A percentile compares a stretch with the other conserved stretches of the same genome.
Evolutionary conservation across 306 rosid species (phyloP).

Genomic region (Cicer yamashitae): DNA sequence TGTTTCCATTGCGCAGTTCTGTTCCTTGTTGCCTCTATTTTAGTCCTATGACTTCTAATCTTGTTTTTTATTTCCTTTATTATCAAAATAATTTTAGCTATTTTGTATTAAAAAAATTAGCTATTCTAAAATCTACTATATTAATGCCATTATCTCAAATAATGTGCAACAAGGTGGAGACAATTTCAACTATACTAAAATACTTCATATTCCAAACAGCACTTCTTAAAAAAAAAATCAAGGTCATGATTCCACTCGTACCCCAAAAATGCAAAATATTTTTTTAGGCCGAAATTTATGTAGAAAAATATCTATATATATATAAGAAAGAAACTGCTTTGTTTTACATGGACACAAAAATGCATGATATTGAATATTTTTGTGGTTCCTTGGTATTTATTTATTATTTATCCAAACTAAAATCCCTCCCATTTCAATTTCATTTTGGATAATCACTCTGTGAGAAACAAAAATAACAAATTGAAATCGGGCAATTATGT

Average conservation of each 20-base stretch:
- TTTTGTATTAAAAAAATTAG: neutral
- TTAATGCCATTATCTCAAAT: neutral
- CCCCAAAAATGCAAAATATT: neutral
- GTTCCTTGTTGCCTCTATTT: neutral
- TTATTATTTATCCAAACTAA: neutral
- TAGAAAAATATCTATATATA: neutral
- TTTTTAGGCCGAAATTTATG: neutral
- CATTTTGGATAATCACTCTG: conserved; percentile 6
- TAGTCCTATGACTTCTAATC: neutral
- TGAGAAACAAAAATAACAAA: conserved; percentile 5
- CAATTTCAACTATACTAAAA: too few species aligned
- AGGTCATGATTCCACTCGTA: too few species aligned
- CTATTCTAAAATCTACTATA: too few species aligned
- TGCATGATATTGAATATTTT: neutral
- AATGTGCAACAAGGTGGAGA: too few species aligned
- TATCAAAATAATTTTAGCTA: neutral
- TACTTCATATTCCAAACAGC: too few species aligned
- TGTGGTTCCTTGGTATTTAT: too few species aligned
- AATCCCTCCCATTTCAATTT: neutral
- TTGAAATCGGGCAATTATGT: neutral
- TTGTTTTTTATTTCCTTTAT: neutral
- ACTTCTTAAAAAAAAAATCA: too few species aligned
- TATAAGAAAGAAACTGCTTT: neutral
- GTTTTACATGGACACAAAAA: neutral
- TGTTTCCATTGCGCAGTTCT: neutral